Evolutionary conservation across 495 filamentous ascomycete genomes (phyloP), one percentile per base, ranked within the genome.

Genomic region (Podospora pseudoanserina): DNA sequence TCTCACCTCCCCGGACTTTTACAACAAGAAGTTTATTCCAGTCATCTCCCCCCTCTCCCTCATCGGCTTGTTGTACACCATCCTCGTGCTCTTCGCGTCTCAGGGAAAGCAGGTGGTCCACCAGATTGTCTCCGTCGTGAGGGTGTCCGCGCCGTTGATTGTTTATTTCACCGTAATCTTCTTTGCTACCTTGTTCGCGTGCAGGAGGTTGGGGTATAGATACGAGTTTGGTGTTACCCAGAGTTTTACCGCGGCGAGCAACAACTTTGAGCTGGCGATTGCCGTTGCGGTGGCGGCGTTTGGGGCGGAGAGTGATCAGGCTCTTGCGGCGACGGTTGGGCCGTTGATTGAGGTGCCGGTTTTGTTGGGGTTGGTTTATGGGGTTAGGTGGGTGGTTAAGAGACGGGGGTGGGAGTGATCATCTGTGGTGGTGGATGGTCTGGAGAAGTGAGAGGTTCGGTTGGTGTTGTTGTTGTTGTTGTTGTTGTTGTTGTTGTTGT

Each of bases 231-330:
- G 86, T 1, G 84, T 86, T 13, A 96, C 94, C 13, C 94, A 97
- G 80, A 92, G 91, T 72, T 95, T 97, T 71, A 97, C 94, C 0
- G 94, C 94, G 5, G 94, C 94, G 3, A 97, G 93, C 76, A 97
- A 97, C 70, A 97, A 97, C 73, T 97, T 97, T 72, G 94, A 97
- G 81, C 78, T 97, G 19, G 94, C 94, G 0, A 96, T 97, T 79
- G 94, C 94, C 1, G 93, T 97, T 2, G 93, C 92, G 2, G 88
- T 97, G 4, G 92, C 93, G 3, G 88, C 89, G 3, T 97, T 90
- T 80, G 94, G 94, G 0, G 85, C 90, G 1, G 79, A 88, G 30
- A 92, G 90, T 71, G 90, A 94, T 58, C 91, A 97, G 75, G 94
- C 93, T 0, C 79, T 97, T 30, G 94, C 94, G n/a, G 83, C 91